Base-by-base conservation (phyloP, 2,329 filamentous ascomycete genomes). In the Aspergillus jensenii region DNA sequence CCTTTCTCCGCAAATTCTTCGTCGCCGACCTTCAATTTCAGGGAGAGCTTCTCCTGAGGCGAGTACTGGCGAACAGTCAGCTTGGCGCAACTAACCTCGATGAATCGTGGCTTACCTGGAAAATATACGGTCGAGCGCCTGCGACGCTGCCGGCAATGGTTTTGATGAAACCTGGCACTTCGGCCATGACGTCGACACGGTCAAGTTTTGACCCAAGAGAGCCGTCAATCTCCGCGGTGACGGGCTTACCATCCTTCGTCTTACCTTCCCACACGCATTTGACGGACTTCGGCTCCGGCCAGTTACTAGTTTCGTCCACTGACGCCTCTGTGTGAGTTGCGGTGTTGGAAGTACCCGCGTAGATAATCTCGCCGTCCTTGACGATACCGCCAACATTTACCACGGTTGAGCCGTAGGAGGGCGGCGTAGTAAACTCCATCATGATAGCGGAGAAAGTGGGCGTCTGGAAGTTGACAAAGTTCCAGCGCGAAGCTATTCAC, bases 81-180 rank as follows among this genome's bases (percentile, higher is more conserved):
- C 70, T 62, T 40, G 46, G 40, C 40, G 51, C 39, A 49, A 56
- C n/a, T 31, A 19, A 27, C 4, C 12, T 27, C 58, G 41, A 33
- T 27, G 44, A 19, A 25, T n/a, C 25, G 7, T 17, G 37, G 74
- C 82, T 65, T 76, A 93, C 91, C 83, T 96, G 95, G 78, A 97
- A 99, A 68, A 99, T 98, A 76, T 97, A 99, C 5, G 95, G 95
- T 81, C 92, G 95, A 27, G 95, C 96, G 62, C 95, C 95, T 3
- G 89, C 91, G 12, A 93, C 91, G 63, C 85, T 88, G 44, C 90
- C 90, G 25, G 96, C 92, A 71, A 99, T 91, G 67, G 87, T 87
- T 85, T 99, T 99, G 75, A 99, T 88, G 69, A 99, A 96, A 31
- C 89, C 91, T 3, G 95, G 95, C 37, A 99, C 90, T 76, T 99